phyloP scores from a whole-genome alignment of 2,329 filamentous ascomycete species.

The Sclerotinia spermophila region DNA sequence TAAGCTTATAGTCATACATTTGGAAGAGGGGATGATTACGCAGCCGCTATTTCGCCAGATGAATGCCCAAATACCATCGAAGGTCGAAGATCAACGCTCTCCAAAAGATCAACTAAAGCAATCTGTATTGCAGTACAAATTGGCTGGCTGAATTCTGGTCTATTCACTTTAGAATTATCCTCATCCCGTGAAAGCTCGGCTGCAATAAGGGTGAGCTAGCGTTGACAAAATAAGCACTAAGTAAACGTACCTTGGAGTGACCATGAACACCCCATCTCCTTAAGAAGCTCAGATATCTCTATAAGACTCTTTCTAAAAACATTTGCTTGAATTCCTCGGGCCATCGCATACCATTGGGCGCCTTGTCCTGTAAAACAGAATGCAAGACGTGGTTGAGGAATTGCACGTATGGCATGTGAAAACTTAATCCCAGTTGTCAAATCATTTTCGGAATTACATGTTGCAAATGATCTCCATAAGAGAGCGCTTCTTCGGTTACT shows the following conservation, averaged over 20 bases:
- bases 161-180: conserved; percentile 9
- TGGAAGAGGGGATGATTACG: background rate
- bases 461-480: background rate
- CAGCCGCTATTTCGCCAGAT: conserved; percentile 43
- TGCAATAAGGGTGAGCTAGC: background rate
- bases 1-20: background rate
- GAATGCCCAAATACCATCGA: conserved; percentile 44
- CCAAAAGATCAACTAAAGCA: conserved; percentile 42
- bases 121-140: conserved; percentile 47
- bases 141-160: conserved; percentile 39
- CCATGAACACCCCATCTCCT: conserved; percentile 11
- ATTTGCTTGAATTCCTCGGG: conserved; percentile 18
- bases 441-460: background rate
- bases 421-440: conserved; percentile 17
- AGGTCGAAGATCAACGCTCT: conserved; percentile 41
- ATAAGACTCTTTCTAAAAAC: background rate
- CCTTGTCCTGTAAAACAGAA: conserved; percentile 19
- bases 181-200: conserved; percentile 5
- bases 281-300: background rate
- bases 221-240: background rate
- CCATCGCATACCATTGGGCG: conserved; percentile 25
- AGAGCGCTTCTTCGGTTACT: background rate
- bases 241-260: background rate
- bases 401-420: background rate
- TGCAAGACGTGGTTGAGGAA: background rate